Evolutionary conservation across 2,329 filamentous ascomycete species (phyloP), one percentile per base, ranked within the genome.

Genomic region (Botrytis pseudocinerea): DNA sequence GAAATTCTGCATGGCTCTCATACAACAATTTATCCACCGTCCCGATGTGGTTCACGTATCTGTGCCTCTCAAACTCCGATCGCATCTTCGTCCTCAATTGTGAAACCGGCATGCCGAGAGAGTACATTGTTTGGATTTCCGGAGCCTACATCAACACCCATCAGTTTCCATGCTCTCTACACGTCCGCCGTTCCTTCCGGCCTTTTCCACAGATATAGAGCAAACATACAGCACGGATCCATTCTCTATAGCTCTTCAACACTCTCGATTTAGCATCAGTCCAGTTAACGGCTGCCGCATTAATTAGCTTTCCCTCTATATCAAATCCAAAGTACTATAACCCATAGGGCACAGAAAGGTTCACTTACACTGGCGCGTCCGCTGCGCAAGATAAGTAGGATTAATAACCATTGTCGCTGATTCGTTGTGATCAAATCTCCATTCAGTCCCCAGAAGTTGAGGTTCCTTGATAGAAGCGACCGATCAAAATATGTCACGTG

Each of bases 61-160:
- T 89, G 85, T 98, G 92, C 82, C 94, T 90, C 87, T 99, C 96
- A 82, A 98, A 99, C 82, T 99, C 95, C 85, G 98, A 93, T 82
- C 96, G 90, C 83, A 98, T 92, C 85, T 97, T 95, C 74, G 95
- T 97, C 79, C 96, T 93, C 82, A 99, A 91, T 76, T 89, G 87
- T 59, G 95, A 93, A 70, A 98, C 91, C 70, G 95, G 94, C 81
- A 97, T 89, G 82, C 93, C 93, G 81, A 99, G 87, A 76, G 92
- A 93, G 89, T 99, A 99, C 94, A 98, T 97, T 75, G 90, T 92
- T 84, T 98, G 96, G 81, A 99, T 95, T 83, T 98, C 95, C 75
- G 96, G 95, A 59, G 94, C 94, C 96, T 99, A 82, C 72, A 61
- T 38, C 28, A 68, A 57, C 16, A 42, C 16, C 48, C 42, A 71